Evolutionary conservation across 371 early-diverging fungal species (phyloP).

Genomic region (Saksenaea vasiformis): DNA sequence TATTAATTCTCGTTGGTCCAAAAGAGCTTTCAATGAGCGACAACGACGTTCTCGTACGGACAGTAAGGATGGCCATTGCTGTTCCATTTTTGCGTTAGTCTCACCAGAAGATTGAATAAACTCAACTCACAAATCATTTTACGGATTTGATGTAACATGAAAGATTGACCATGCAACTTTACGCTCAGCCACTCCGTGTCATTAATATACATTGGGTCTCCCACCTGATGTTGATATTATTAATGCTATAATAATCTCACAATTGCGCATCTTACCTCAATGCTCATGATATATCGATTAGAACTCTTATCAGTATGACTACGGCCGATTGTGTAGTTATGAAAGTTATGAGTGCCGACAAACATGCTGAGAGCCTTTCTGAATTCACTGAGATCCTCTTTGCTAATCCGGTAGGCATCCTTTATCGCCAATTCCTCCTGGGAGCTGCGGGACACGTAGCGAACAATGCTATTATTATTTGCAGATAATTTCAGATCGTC

Average conservation of each 20-base stretch:
- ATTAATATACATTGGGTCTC: conserved; percentile 76
- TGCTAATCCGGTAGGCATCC: conserved; percentile 64
- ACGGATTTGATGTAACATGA: conserved; percentile 99
- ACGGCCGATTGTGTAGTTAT: conserved; percentile 94
- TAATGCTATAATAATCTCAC: too few relatives aligned
- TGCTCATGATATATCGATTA: conserved; percentile 80
- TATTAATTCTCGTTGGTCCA: conserved; percentile 74
- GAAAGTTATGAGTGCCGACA: conserved; percentile 93
- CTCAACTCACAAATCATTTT: conserved; percentile 92
- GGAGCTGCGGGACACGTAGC: conserved; percentile 32
- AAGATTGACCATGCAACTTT: conserved; percentile 97
- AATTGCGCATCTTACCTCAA: conserved; percentile 53
- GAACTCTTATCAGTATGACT: conserved; percentile 77
- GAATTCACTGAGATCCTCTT: conserved; percentile 65
- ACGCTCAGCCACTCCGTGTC: conserved; percentile 93
- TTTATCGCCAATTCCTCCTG: conserved; percentile 56
- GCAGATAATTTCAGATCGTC: conserved; percentile 22
- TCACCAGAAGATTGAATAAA: background rate
- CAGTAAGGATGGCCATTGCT: conserved; percentile 77
- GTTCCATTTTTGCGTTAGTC: background rate
- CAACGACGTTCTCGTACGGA: conserved; percentile 76
- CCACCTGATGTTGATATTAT: conserved; percentile 31
- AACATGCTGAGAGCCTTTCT: conserved; percentile 71
- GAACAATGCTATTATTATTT: conserved; percentile 2
- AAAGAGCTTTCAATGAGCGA: conserved; percentile 70